These are phyloP conservation scores for Peronospora farinosa DNA, from an alignment of 352 stramenopile species.

Conservation along the genomic window DNA sequence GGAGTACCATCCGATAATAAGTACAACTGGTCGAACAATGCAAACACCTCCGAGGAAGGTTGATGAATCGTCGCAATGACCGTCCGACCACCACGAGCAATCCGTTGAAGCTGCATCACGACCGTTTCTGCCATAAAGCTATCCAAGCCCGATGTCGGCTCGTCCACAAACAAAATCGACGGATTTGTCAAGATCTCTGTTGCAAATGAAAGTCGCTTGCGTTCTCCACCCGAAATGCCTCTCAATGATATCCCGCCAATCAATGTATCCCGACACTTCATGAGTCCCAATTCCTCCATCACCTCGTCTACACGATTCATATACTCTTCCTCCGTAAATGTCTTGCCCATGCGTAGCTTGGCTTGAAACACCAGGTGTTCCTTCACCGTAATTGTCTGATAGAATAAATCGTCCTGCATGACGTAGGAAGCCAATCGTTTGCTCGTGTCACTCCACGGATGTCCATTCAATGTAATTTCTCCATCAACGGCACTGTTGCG, in stretches of 20 bases:
- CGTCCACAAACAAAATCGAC: constrained; percentile 80
- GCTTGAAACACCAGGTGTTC: constrained; percentile 86
- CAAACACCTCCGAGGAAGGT: constrained; percentile 53
- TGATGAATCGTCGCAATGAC: constrained; percentile 87
- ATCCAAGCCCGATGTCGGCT: constrained; percentile 63
- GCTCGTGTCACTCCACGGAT: constrained; percentile 28
- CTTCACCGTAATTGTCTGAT: constrained; percentile 82
- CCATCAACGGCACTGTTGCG: constrained; percentile 74
- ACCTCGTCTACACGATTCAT: constrained; percentile 41
- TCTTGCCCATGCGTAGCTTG: constrained; percentile 60
- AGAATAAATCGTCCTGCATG: constrained; percentile 88
- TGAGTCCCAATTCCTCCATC: constrained; percentile 53
- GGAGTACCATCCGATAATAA: constrained; percentile 39
- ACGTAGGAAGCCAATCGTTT: constrained; percentile 54
- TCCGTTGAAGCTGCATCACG: constrained; percentile 40
- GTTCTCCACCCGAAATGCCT: constrained; percentile 68
- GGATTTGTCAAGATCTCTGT: constrained; percentile 83
- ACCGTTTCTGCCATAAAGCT: constrained; percentile 51
- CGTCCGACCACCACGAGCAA: constrained; percentile 74
- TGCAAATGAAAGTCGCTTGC: constrained; percentile 76
- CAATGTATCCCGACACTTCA: constrained; percentile 45
- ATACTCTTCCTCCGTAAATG: constrained; percentile 23
- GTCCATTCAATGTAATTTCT: constrained; percentile 59
- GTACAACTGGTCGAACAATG: constrained; percentile 50
- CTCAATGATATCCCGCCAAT: constrained; percentile 41